Conservation (phyloP, 1,284 basidiomycete species). For the Sanghuangporus baumii region DNA sequence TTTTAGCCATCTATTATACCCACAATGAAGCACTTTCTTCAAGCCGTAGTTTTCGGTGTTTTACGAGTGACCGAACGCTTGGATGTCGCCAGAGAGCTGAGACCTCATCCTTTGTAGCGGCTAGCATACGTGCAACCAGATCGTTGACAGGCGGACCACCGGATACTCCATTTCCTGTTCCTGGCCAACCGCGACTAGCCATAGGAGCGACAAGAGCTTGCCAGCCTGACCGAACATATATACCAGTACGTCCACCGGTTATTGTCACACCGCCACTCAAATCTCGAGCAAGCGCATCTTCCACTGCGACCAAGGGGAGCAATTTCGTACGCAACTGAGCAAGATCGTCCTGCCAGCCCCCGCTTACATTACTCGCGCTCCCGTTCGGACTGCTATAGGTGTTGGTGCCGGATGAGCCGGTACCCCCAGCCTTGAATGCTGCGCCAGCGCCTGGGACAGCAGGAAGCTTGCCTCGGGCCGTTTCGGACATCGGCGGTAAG, state of each 20-base stretch:
- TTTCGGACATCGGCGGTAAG: constrained; percentile 17
- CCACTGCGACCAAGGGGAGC: constrained; percentile 58
- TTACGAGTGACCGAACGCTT: constrained; percentile 51
- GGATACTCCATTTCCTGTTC: constrained; percentile 13
- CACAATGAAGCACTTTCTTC: constrained; percentile 76
- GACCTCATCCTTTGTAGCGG: constrained; percentile 43
- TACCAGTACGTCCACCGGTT: constrained; percentile 43
- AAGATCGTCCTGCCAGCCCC: constrained; percentile 40
- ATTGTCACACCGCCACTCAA: constrained; percentile 59
- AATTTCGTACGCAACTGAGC: constrained; percentile 48
- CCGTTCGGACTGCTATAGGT: not conserved
- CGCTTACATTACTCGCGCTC: not conserved
- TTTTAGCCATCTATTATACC: constrained; percentile 25
- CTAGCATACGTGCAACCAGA: constrained; percentile 52
- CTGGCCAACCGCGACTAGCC: constrained; percentile 10
- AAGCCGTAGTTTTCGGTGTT: constrained; percentile 53
- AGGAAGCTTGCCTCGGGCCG: constrained; percentile 15
- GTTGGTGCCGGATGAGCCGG: not conserved
- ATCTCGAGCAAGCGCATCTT: constrained; percentile 61
- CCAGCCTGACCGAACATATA: constrained; percentile 34
- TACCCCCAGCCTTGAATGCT: not conserved
- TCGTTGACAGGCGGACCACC: constrained; percentile 36
- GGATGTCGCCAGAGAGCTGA: constrained; percentile 62
- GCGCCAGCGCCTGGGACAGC: constrained; percentile 10
- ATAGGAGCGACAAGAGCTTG: constrained; percentile 18